Evolutionary conservation across 345 rosid genomes (phyloP).

Genomic region (Eucalyptus cloeziana): DNA sequence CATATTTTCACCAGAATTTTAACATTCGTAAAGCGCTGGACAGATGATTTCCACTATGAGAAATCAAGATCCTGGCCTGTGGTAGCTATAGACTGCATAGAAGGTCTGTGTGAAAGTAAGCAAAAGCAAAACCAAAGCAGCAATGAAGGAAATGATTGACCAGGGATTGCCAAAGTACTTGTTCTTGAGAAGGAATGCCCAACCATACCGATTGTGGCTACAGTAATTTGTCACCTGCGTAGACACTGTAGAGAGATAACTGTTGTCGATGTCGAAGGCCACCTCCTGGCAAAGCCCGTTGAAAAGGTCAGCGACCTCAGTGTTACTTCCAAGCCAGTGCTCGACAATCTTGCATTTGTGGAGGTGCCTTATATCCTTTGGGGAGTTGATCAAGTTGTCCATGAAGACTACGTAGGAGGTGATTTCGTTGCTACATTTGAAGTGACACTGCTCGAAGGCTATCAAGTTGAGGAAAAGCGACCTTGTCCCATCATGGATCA

Average conservation of each 20-base stretch:
- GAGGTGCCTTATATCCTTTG: conserved; percentile 60
- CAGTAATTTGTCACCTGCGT: conserved; percentile 38
- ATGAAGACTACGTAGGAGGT: conserved; percentile 80
- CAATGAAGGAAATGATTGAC: conserved; percentile 62
- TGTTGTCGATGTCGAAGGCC: conserved; percentile 42
- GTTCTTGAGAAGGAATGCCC: conserved; percentile 60
- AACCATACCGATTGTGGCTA: conserved; percentile 14
- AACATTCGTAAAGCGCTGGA: too few relatives aligned
- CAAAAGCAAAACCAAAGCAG: conserved; percentile 46
- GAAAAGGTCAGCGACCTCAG: conserved; percentile 72
- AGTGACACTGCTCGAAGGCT: conserved; percentile 70
- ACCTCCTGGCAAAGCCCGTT: conserved; percentile 72
- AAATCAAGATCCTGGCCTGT: conserved; percentile 3
- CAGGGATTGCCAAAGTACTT: conserved; percentile 72
- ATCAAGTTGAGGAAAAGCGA: conserved; percentile 80
- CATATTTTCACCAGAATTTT: too few relatives aligned
- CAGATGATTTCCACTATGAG: not conserved
- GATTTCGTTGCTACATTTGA: conserved; percentile 47
- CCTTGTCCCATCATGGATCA: conserved; percentile 77
- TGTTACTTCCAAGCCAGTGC: conserved; percentile 79
- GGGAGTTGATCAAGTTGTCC: conserved; percentile 80
- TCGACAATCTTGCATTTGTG: conserved; percentile 45
- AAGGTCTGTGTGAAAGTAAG: conserved; percentile 71
- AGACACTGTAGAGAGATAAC: conserved; percentile 46
- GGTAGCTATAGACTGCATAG: conserved; percentile 52